These are phyloP conservation scores for Isoetes engelmannii DNA, from an alignment of 83 land plant genomes.

Conservation along the genomic window DNA sequence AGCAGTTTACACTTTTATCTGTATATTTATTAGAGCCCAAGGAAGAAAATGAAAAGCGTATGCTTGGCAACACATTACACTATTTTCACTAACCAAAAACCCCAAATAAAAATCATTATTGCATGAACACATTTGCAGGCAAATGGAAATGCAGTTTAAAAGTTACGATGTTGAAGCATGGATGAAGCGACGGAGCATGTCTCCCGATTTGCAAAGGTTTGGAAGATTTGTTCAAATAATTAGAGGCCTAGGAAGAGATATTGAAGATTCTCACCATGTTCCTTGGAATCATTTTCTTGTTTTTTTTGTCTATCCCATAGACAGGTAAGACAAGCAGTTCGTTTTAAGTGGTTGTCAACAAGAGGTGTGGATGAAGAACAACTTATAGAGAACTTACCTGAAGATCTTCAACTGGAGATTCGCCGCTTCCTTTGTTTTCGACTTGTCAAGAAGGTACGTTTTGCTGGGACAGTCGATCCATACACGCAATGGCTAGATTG, in stretches of 20 bases:
- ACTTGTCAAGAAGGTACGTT: slow-evolving; percentile 54
- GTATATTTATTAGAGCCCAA: neutral
- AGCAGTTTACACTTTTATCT: neutral
- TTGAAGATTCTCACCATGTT: neutral
- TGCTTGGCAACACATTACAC: too few species aligned
- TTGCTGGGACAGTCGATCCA: too few species aligned
- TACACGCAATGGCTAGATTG: too few species aligned
- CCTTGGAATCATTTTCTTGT: neutral
- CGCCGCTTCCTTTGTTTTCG: slow-evolving; percentile 59
- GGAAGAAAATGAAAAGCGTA: too few species aligned
- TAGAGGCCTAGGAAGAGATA: neutral
- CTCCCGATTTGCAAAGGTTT: neutral
- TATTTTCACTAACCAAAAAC: too few species aligned
- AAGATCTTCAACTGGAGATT: slow-evolving; percentile 75
- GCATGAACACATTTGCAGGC: slow-evolving; percentile 8
- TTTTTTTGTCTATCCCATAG: neutral
- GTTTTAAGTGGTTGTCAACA: slow-evolving; percentile 83
- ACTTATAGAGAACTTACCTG: slow-evolving; percentile 65
- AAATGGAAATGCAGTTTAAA: slow-evolving; percentile 11
- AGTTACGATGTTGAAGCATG: slow-evolving; percentile 13
- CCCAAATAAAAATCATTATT: neutral
- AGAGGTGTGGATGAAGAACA: slow-evolving; percentile 78
- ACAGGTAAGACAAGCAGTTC: slow-evolving; percentile 63
- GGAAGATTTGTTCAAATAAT: neutral
- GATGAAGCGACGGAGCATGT: slow-evolving; percentile 9